Evolutionary conservation across 1,284 basidiomycete species (phyloP), one percentile per base, ranked within the genome.

Genomic region (Ceratobasidium sp.): DNA sequence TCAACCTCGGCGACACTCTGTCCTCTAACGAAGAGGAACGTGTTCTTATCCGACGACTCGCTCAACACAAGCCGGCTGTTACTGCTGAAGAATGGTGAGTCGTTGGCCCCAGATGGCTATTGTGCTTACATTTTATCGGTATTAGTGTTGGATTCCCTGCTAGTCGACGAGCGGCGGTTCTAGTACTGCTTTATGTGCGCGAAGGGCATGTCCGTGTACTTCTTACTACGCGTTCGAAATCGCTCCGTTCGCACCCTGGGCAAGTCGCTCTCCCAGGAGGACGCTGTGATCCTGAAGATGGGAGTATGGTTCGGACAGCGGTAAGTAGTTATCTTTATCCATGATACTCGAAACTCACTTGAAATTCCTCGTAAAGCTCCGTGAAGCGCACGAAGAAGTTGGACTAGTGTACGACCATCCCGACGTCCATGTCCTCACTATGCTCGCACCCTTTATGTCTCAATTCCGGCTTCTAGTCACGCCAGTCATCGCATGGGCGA

Each of bases 371-470:
- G 42, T 68, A 42, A 74, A 93, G 91, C 83, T 84, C 50, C 83
- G 92, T 69, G 93, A 95, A 79, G 93, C 93, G 0, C 78, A 86
- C 71, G 93, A 95, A 78, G 93, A 95, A 79, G 88, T 93, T 15
- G 85, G 79, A 1, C 81, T 95, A 0, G 87, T 91, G 0, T 76
- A 86, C 1, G 70, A 81, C 67, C 84, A 83, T 49, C 83, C 86
- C 0, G 76, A 84, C 54, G 78, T 93, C 8, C 83, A 89, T 75
- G 82, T 82, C 0, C 76, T 95, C 22, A 86, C 87, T 38, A 79
- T 82, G 4, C 80, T 94, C 38, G 84, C 87, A n/a, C 92, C 92
- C 0, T 89, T 89, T 74, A 79, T 94, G 0, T 92, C 91, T 0
- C 80, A 80, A 64, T 80, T 80, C 73, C 70, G 70, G 17, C 81